These are phyloP conservation scores for Aspergillus sparsus DNA, from an alignment of 495 filamentous ascomycete genomes.

Conservation along the genomic window DNA sequence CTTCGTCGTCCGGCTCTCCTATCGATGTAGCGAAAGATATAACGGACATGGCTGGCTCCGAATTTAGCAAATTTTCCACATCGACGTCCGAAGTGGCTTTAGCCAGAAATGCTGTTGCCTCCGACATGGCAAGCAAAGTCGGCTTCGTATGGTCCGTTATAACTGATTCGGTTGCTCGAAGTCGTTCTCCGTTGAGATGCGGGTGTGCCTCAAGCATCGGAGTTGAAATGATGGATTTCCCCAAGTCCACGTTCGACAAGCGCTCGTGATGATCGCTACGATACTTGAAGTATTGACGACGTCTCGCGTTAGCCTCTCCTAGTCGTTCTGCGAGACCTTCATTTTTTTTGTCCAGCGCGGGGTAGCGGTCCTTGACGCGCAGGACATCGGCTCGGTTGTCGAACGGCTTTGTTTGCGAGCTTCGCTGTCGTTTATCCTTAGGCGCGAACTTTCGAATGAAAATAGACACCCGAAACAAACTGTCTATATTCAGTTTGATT, in stretches of 20 bases:
- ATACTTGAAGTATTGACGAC: slow-evolving; percentile 9
- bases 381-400: slow-evolving; percentile 5
- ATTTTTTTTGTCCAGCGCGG: not conserved
- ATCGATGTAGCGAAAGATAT: slow-evolving; percentile 6
- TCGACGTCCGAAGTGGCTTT: not conserved
- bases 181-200: too few relatives aligned
- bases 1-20: not conserved
- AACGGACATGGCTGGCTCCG: not conserved
- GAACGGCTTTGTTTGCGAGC: slow-evolving; percentile 3
- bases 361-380: slow-evolving; percentile 5
- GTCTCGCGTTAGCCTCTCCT: slow-evolving; percentile 5
- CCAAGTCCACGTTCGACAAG: not conserved
- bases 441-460: slow-evolving; percentile 2
- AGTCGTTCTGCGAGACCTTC: not conserved
- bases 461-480: slow-evolving; percentile 4
- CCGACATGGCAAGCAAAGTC: not conserved
- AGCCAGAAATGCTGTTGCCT: not conserved
- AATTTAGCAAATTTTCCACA: not conserved
- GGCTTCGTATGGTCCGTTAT: not conserved
- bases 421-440: not conserved
- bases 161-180: not conserved
- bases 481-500: not conserved
- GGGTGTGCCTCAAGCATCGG: too few relatives aligned
- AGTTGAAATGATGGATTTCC: not conserved
- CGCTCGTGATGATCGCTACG: slow-evolving; percentile 4